These are phyloP conservation scores for Persicaria tinctoria DNA, from an alignment of 148 eudicot species.

Conservation along the genomic window DNA sequence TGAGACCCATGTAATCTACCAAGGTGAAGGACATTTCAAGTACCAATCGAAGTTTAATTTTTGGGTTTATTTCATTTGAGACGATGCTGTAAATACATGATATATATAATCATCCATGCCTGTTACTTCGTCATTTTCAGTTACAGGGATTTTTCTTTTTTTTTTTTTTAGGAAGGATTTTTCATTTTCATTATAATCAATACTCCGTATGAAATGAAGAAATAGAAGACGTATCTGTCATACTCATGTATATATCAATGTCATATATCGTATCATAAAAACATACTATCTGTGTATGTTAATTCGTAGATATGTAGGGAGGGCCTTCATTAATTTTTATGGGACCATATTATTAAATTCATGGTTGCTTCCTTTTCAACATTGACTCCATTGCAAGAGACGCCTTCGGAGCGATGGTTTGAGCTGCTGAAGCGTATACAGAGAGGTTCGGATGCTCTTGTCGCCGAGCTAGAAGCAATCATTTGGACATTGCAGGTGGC, in stretches of 20 bases:
- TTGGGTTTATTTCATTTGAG: not conserved
- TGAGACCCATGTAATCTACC: too few species aligned
- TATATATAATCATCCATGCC: not conserved
- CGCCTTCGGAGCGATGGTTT: too few species aligned
- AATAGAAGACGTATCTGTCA: not conserved
- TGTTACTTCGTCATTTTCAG: not conserved
- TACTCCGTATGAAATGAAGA: not conserved
- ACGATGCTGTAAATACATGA: not conserved
- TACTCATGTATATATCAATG: too few species aligned
- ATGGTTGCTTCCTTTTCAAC: not conserved
- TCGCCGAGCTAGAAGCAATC: too few species aligned
- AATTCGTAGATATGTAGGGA: not conserved
- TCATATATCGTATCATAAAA: not conserved
- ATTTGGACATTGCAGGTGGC: too few species aligned
- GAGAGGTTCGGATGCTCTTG: too few species aligned
- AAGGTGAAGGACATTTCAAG: not conserved
- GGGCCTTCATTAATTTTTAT: not conserved
- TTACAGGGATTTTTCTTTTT: not conserved
- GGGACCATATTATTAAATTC: not conserved
- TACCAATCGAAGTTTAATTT: not conserved
- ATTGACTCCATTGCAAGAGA: too few species aligned
- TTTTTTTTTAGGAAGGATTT: not conserved
- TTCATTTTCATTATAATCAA: not conserved
- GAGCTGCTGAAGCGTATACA: too few species aligned
- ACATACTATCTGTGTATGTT: not conserved